A percentile compares a stretch with the other conserved stretches of the same genome.
phyloP scores from a whole-genome alignment of 2,329 filamentous ascomycete genomes.

The Arthroderma sp. region DNA sequence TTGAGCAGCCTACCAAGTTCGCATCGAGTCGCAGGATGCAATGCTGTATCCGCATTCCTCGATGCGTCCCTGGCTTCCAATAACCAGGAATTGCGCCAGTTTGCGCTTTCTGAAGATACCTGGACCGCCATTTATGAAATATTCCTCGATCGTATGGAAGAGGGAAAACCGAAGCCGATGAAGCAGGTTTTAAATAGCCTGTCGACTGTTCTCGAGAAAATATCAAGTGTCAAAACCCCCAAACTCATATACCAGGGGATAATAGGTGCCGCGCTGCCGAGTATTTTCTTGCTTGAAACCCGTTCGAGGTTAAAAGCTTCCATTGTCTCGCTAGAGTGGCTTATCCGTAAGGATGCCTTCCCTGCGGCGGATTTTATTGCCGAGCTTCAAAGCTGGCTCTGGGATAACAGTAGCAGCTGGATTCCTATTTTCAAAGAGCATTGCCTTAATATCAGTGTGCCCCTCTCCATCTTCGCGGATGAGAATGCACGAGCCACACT shows the following conservation, averaged over 20 bases:
- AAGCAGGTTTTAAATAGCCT: constrained; percentile 32
- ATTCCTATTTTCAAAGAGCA: constrained; percentile 20
- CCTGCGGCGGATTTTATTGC: constrained; percentile 19
- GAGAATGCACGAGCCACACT: constrained; percentile 4
- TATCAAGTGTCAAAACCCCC: constrained; percentile 13
- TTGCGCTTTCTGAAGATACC: constrained; percentile 21
- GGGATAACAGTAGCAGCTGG: constrained; percentile 21
- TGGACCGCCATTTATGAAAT: constrained; percentile 31
- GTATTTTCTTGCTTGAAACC: constrained; percentile 26
- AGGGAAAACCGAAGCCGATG: constrained; percentile 32
- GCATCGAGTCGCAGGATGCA: constrained; percentile 32
- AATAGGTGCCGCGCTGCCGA: constrained; percentile 20
- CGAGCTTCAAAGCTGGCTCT: constrained; percentile 22
- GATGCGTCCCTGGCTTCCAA: constrained; percentile 24
- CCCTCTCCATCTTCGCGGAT: constrained; percentile 12
- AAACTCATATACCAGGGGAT: constrained; percentile 16
- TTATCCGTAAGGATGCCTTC: constrained; percentile 27
- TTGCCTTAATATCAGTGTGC: constrained; percentile 19
- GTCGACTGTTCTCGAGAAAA: constrained; percentile 21
- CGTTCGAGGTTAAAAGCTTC: constrained; percentile 26
- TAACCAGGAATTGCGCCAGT: constrained; percentile 18
- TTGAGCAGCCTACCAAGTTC: constrained; percentile 23
- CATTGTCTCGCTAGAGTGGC: constrained; percentile 23
- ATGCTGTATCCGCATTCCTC: constrained; percentile 32
- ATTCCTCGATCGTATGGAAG: constrained; percentile 29